Conservation (phyloP, 2,329 filamentous ascomycete genomes). For the Fusarium sp. region DNA sequence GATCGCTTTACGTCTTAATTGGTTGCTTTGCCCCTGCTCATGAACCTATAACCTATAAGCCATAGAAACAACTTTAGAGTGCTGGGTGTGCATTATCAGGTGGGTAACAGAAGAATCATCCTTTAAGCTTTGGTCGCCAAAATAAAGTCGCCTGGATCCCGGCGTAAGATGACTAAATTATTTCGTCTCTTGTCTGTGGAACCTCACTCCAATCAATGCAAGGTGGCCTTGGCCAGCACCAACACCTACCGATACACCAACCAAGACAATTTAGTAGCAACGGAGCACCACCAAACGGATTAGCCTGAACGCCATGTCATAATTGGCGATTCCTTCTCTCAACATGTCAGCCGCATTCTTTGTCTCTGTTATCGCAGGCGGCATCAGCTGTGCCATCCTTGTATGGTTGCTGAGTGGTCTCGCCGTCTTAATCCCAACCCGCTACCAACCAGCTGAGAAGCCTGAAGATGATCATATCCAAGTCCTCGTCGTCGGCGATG, state of each 20-base stretch:
- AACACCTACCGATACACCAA: slow-evolving; percentile 4
- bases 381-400: slow-evolving; percentile 49
- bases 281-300: slow-evolving; percentile 13
- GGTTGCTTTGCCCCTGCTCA: slow-evolving; percentile 20
- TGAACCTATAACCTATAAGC: background rate
- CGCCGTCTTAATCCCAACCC: slow-evolving; percentile 48
- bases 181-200: slow-evolving; percentile 16
- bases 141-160: background rate
- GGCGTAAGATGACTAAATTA: background rate
- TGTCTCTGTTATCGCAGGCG: slow-evolving; percentile 51
- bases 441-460: slow-evolving; percentile 50
- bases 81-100: background rate
- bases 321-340: slow-evolving; percentile 11
- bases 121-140: background rate
- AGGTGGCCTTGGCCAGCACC: slow-evolving; percentile 34
- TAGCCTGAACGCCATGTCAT: slow-evolving; percentile 26
- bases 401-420: slow-evolving; percentile 42
- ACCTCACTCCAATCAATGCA: slow-evolving; percentile 25
- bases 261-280: slow-evolving; percentile 7
- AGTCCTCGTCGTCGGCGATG: slow-evolving; percentile 92
- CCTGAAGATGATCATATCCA: slow-evolving; percentile 67
- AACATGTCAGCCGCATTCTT: slow-evolving; percentile 47
- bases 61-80: background rate
- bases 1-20: slow-evolving; percentile 17
- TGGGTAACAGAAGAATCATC: background rate